Evolutionary conservation across 2,329 filamentous ascomycete species (phyloP).

Genomic region (Diplodia scrobiculata): DNA sequence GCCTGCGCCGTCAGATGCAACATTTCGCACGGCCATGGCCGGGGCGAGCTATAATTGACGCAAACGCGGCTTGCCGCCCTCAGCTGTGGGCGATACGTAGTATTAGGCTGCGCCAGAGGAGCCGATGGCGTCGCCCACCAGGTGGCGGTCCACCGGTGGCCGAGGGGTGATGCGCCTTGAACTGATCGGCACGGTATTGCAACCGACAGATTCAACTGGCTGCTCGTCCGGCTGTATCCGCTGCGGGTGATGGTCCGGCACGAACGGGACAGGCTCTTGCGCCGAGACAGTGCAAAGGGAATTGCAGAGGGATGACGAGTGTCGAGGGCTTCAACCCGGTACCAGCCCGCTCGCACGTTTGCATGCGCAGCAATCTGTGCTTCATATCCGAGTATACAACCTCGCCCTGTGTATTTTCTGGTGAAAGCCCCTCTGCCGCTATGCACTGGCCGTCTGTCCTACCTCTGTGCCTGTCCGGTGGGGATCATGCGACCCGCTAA

Average conservation of each 20-base stretch:
- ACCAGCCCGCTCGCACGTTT: conserved; percentile 22
- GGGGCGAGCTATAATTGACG: conserved; percentile 17
- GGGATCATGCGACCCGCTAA: conserved; percentile 24
- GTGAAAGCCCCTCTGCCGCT: neutral
- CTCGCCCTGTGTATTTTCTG: conserved; percentile 12
- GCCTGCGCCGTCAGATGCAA: conserved; percentile 24
- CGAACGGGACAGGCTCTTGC: conserved; percentile 13
- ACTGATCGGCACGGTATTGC: conserved; percentile 21
- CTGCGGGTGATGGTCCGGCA: conserved; percentile 24
- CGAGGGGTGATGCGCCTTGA: conserved; percentile 2
- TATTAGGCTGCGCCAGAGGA: neutral
- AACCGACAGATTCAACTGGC: conserved; percentile 15
- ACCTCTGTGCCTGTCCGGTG: conserved; percentile 17
- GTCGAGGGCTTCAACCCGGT: conserved; percentile 20
- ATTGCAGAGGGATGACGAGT: conserved; percentile 21
- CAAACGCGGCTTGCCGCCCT: conserved; percentile 15
- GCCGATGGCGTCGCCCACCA: too few relatives aligned
- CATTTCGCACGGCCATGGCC: conserved; percentile 9
- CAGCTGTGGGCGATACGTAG: neutral
- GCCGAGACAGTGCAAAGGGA: conserved; percentile 14
- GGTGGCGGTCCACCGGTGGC: neutral
- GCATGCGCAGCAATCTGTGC: conserved; percentile 15
- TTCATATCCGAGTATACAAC: conserved; percentile 25
- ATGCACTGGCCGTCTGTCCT: neutral
- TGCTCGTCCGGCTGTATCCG: conserved; percentile 18